Conservation (phyloP, 164 flowering plant genomes). For the Amborella trichopoda region DNA sequence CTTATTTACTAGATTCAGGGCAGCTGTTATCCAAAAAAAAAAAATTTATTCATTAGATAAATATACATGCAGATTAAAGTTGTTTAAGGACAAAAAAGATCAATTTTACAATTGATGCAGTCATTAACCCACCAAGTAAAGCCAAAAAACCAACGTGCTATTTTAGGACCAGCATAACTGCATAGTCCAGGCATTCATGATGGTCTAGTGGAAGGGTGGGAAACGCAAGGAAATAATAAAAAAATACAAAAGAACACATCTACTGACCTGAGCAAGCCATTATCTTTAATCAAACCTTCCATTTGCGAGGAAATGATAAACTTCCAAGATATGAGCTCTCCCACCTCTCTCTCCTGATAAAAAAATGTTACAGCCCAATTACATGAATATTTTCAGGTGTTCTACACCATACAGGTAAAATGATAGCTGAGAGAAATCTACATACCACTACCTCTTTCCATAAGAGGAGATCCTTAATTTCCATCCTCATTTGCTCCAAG, state of each 20-base stretch:
- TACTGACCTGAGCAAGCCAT: slow-evolving; percentile 40
- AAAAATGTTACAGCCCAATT: neutral
- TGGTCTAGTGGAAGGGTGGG: too few relatives aligned
- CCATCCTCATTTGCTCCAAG: slow-evolving; percentile 33
- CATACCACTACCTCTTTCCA: slow-evolving; percentile 58
- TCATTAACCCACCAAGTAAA: too few relatives aligned
- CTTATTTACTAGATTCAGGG: too few relatives aligned
- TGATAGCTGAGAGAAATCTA: neutral
- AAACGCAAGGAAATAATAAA: too few relatives aligned
- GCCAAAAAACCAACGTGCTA: too few relatives aligned
- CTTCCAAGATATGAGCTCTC: slow-evolving; percentile 48
- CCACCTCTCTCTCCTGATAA: slow-evolving; percentile 33
- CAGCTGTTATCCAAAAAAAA: too few relatives aligned
- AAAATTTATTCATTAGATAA: too few relatives aligned
- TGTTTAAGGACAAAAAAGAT: too few relatives aligned
- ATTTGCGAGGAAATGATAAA: slow-evolving; percentile 30
- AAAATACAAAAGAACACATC: neutral
- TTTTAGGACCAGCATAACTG: too few relatives aligned
- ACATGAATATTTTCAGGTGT: neutral
- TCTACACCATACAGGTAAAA: neutral
- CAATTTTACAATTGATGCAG: too few relatives aligned
- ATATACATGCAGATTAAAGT: too few relatives aligned
- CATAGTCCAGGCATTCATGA: too few relatives aligned
- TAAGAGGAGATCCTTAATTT: slow-evolving; percentile 32
- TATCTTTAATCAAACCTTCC: slow-evolving; percentile 36